A percentile compares a stretch with the other conserved stretches of the same genome.
These are phyloP conservation scores for Reutealis trisperma DNA, from an alignment of 345 rosid species.

Conservation along the genomic window DNA sequence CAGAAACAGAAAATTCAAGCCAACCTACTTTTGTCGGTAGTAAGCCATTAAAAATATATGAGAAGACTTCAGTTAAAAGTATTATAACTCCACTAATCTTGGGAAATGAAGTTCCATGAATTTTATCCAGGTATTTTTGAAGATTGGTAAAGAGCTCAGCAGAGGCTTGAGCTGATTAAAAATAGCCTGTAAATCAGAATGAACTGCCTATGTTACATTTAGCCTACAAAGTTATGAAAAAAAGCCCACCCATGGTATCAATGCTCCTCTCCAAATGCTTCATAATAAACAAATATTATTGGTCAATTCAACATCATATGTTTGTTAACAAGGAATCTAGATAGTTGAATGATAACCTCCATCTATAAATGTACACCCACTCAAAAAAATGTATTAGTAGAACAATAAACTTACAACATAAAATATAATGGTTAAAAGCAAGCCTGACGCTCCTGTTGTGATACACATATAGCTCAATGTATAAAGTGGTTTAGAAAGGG, in stretches of 20 bases:
- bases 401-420: slow-evolving; percentile 42
- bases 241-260: background rate
- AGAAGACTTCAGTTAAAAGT: background rate
- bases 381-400: background rate
- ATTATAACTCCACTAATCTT: no score
- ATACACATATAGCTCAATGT: slow-evolving; percentile 55
- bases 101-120: no score
- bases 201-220: background rate
- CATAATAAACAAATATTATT: background rate
- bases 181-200: no score
- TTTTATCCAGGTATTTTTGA: no score
- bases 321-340: background rate
- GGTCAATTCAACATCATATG: background rate
- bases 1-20: slow-evolving; percentile 1
- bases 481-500: slow-evolving; percentile 54
- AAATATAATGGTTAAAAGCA: slow-evolving; percentile 45
- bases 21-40: background rate
- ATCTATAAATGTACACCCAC: background rate
- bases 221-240: background rate
- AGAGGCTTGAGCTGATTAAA: no score
- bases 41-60: background rate
- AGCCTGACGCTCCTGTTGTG: slow-evolving; percentile 59
- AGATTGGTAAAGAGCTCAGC: no score
- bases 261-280: background rate
- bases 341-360: background rate